A percentile compares a stretch with the other conserved stretches of the same genome.
Conservation (phyloP, 1,139 yeast genomes). For the Torulaspora pretoriensis region DNA sequence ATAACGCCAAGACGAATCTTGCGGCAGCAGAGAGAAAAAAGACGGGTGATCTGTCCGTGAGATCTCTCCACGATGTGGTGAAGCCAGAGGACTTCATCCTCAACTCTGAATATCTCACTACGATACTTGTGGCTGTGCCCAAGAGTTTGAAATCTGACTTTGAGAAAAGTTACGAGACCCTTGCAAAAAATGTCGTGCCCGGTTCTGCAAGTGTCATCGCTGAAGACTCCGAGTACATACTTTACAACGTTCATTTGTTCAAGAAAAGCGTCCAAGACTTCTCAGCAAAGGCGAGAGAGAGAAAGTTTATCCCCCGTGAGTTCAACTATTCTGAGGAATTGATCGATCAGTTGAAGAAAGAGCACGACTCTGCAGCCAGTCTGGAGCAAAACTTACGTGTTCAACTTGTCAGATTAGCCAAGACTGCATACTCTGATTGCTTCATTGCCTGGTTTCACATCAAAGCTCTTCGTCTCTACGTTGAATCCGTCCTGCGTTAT, state of each 20-base stretch:
- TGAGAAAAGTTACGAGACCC: slow-evolving; percentile 65
- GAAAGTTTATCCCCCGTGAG: slow-evolving; percentile 90
- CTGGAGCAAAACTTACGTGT: slow-evolving; percentile 70
- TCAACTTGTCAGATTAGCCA: slow-evolving; percentile 76
- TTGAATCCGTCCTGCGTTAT: slow-evolving; percentile 78
- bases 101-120: slow-evolving; percentile 79
- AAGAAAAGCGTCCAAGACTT: slow-evolving; percentile 74
- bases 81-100: slow-evolving; percentile 78
- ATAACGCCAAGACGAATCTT: slow-evolving; percentile 75
- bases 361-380: slow-evolving; percentile 68
- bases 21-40: slow-evolving; percentile 88
- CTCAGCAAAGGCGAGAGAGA: slow-evolving; percentile 68
- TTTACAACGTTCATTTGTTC: slow-evolving; percentile 80
- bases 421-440: slow-evolving; percentile 83
- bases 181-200: slow-evolving; percentile 82
- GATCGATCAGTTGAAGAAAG: slow-evolving; percentile 68
- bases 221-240: slow-evolving; percentile 65
- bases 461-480: slow-evolving; percentile 59
- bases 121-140: slow-evolving; percentile 85
- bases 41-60: slow-evolving; percentile 87
- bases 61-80: slow-evolving; percentile 86
- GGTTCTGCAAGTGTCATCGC: slow-evolving; percentile 72
- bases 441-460: slow-evolving; percentile 85
- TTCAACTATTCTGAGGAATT: slow-evolving; percentile 79
- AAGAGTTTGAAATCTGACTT: slow-evolving; percentile 57